These are phyloP conservation scores for Diaporthe australafricana DNA, from an alignment of 2,329 filamentous ascomycete genomes.

Conservation along the genomic window DNA sequence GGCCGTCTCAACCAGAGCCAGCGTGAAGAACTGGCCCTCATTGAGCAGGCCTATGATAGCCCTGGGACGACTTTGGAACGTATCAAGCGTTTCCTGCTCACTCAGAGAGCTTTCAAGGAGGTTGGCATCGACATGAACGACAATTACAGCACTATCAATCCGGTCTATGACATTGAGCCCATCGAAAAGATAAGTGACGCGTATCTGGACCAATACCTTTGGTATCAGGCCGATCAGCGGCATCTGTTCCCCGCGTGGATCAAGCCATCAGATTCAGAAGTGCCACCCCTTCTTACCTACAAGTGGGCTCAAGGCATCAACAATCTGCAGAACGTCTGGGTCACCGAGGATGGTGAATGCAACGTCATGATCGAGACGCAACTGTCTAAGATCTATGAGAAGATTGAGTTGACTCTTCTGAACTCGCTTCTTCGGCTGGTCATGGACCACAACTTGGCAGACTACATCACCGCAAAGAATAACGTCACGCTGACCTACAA, in stretches of 20 bases:
- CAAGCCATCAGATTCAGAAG: constrained; percentile 98
- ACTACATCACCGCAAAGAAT: constrained; percentile 99
- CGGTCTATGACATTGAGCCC: constrained; percentile 97
- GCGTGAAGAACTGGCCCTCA: constrained; percentile 93
- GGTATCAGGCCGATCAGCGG: constrained; percentile 98
- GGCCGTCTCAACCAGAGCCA: constrained; percentile 97
- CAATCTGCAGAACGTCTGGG: constrained; percentile 96
- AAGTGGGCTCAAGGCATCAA: constrained; percentile 99
- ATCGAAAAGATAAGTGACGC: constrained; percentile 99
- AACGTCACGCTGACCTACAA: constrained; percentile 99
- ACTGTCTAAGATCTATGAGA: constrained; percentile 99
- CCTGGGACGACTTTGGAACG: constrained; percentile 94
- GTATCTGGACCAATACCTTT: constrained; percentile 97
- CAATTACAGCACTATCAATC: constrained; percentile 99
- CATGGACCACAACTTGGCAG: constrained; percentile 99
- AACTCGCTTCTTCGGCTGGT: constrained; percentile 94
- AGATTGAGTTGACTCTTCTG: constrained; percentile 95
- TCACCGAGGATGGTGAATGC: constrained; percentile 92
- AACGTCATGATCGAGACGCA: constrained; percentile 99
- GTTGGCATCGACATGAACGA: constrained; percentile 99
- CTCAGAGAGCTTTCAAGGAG: constrained; percentile 98
- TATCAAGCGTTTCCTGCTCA: constrained; percentile 97
- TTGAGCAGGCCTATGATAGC: constrained; percentile 98
- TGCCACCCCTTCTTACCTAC: constrained; percentile 92
- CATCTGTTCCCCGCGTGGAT: constrained; percentile 99